Percentiles rank a stretch among this genome's conserved stretches.
phyloP scores from a whole-genome alignment of 768 basidiomycete species.

The Cystobasidium onofrii region DNA sequence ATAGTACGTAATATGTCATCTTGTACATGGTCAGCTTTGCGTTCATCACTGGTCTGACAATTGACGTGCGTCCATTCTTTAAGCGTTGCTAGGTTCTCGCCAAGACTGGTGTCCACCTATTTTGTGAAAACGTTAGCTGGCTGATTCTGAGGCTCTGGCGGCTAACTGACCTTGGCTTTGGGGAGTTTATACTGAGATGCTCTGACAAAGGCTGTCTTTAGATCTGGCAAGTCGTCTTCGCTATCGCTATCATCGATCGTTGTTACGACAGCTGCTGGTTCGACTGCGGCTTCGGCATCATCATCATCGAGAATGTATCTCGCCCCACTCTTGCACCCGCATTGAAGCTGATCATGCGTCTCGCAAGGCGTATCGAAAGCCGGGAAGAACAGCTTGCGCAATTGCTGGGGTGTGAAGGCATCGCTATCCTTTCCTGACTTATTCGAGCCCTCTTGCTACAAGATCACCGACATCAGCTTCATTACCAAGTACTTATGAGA shows the following conservation, averaged over 20 bases:
- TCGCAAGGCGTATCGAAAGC: conserved; percentile 70
- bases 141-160: background rate
- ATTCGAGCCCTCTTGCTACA: background rate
- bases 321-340: conserved; percentile 51
- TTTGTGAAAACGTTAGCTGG: background rate
- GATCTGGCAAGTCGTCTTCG: conserved; percentile 1
- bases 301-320: background rate
- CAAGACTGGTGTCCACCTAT: background rate
- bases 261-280: background rate
- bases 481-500: background rate
- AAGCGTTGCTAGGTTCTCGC: conserved; percentile 55
- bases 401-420: conserved; percentile 75
- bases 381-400: conserved; percentile 86
- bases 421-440: conserved; percentile 57
- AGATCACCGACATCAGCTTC: background rate
- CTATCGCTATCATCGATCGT: background rate
- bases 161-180: background rate
- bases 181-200: conserved; percentile 36
- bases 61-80: conserved; percentile 76
- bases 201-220: conserved; percentile 24
- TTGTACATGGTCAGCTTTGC: conserved; percentile 52
- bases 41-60: conserved; percentile 51
- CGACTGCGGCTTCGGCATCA: background rate
- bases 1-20: conserved; percentile 61
- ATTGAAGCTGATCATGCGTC: conserved; percentile 85